These are phyloP conservation scores for Emmonsia crescens DNA, from an alignment of 2,329 filamentous ascomycete genomes.

Conservation along the genomic window DNA sequence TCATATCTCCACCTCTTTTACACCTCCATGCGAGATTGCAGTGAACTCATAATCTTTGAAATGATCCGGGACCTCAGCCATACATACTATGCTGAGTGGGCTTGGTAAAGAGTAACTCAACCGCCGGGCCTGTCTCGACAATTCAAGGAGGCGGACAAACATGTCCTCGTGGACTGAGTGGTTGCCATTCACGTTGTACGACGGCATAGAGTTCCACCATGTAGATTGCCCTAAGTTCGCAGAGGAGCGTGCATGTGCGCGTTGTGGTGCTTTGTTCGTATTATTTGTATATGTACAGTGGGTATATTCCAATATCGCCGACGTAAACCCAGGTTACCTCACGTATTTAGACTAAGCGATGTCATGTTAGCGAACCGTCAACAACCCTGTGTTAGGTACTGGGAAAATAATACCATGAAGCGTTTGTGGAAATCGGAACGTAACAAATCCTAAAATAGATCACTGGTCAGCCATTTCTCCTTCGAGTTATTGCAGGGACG, in stretches of 20 bases:
- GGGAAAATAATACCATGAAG: slow-evolving; percentile 55
- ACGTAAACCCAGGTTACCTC: not conserved
- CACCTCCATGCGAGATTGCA: not conserved
- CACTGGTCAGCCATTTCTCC: slow-evolving; percentile 9
- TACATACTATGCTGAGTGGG: not conserved
- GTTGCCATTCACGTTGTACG: not conserved
- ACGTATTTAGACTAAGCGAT: slow-evolving; percentile 3
- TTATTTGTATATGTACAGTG: not conserved
- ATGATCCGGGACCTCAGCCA: not conserved
- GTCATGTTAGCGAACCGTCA: not conserved
- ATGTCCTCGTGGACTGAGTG: not conserved
- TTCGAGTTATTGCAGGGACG: slow-evolving; percentile 5
- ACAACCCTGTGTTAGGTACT: not conserved
- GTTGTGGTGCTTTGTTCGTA: not conserved
- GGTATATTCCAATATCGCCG: not conserved
- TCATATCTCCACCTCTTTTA: not conserved
- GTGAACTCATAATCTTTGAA: not conserved
- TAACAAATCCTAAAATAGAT: slow-evolving; percentile 57
- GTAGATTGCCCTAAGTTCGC: not conserved
- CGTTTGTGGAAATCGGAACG: slow-evolving; percentile 95
- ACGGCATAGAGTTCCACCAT: not conserved
- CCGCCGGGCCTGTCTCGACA: not conserved
- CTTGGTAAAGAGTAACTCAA: not conserved
- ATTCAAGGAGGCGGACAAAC: not conserved
- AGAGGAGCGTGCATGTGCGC: not conserved